Percentiles rank a stretch among this genome's conserved stretches.
Conservation (phyloP, 2,329 filamentous ascomycete species). For the Lasiodiplodia hormozganensis region DNA sequence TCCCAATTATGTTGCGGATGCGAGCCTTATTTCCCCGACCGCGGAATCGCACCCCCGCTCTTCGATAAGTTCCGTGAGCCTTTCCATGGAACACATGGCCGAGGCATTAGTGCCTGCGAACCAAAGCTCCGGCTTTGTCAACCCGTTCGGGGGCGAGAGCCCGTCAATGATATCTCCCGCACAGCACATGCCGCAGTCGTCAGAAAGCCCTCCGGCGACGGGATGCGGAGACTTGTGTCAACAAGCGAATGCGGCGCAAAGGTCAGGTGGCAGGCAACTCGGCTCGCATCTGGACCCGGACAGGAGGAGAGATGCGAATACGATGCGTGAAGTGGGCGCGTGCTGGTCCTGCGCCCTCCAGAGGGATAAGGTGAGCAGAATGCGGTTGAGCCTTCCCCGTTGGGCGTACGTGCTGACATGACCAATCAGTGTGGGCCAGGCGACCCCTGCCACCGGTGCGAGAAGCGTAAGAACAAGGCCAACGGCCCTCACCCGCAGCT, state of each 20-base stretch:
- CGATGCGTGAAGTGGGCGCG: constrained; percentile 54
- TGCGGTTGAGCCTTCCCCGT: neutral
- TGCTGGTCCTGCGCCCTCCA: constrained; percentile 59
- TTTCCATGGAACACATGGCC: constrained; percentile 17
- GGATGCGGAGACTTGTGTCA: neutral
- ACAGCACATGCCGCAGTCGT: constrained; percentile 13
- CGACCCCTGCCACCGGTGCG: constrained; percentile 47
- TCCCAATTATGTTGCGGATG: constrained; percentile 8
- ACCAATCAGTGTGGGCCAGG: constrained; percentile 46
- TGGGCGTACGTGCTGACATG: constrained; percentile 27
- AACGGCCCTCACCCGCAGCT: constrained; percentile 50
- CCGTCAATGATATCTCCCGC: constrained; percentile 9
- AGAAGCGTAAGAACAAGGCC: constrained; percentile 47
- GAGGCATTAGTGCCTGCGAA: constrained; percentile 5
- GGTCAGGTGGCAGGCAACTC: constrained; percentile 48
- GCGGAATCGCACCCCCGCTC: constrained; percentile 10
- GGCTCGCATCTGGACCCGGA: constrained; percentile 46
- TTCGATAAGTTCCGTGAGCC: constrained; percentile 10
- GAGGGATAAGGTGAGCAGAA: constrained; percentile 49
- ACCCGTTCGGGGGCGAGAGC: constrained; percentile 20
- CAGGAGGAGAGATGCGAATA: constrained; percentile 49
- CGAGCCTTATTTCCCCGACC: constrained; percentile 11
- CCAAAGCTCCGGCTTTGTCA: constrained; percentile 15
- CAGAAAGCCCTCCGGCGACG: constrained; percentile 16
- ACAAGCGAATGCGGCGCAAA: constrained; percentile 26